Evolutionary conservation across 768 basidiomycete species (phyloP).

Genomic region (Lactarius hatsudake): DNA sequence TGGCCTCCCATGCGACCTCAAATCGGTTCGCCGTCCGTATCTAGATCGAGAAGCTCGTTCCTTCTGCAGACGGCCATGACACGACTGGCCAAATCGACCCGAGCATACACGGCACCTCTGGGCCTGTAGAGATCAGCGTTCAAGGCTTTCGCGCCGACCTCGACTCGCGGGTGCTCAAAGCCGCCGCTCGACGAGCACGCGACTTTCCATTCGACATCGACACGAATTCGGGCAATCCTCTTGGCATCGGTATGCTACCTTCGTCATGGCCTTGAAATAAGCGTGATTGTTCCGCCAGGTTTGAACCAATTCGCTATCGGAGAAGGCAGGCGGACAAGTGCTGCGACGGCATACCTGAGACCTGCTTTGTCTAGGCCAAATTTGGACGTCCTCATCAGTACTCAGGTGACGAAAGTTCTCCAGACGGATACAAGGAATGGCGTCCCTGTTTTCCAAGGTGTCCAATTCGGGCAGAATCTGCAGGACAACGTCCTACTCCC

Average conservation of each 20-base stretch:
- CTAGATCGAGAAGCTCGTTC: slow-evolving; percentile 20
- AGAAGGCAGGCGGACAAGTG: neutral
- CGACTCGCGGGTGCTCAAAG: slow-evolving; percentile 16
- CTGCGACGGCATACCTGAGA: slow-evolving; percentile 11
- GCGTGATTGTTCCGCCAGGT: neutral
- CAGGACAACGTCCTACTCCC: slow-evolving; percentile 31
- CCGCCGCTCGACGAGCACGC: neutral
- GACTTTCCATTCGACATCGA: slow-evolving; percentile 9
- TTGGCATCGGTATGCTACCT: slow-evolving; percentile 1
- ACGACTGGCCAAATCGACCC: slow-evolving; percentile 22
- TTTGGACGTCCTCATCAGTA: slow-evolving; percentile 11
- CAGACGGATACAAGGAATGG: neutral
- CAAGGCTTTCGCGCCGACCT: slow-evolving; percentile 12
- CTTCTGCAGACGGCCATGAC: slow-evolving; percentile 19
- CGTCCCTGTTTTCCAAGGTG: slow-evolving; percentile 2
- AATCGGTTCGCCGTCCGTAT: neutral
- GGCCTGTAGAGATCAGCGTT: slow-evolving; percentile 17
- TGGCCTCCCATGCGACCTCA: neutral
- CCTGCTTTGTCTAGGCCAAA: slow-evolving; percentile 1
- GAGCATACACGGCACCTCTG: slow-evolving; percentile 13
- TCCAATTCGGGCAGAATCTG: slow-evolving; percentile 33
- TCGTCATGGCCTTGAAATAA: too few relatives aligned
- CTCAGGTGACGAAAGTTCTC: slow-evolving; percentile 6
- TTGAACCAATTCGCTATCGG: slow-evolving; percentile 4
- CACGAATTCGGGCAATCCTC: slow-evolving; percentile 5